These are phyloP conservation scores for Cutaneotrichosporon daszewskae DNA, from an alignment of 1,284 basidiomycete species.

Conservation along the genomic window DNA sequence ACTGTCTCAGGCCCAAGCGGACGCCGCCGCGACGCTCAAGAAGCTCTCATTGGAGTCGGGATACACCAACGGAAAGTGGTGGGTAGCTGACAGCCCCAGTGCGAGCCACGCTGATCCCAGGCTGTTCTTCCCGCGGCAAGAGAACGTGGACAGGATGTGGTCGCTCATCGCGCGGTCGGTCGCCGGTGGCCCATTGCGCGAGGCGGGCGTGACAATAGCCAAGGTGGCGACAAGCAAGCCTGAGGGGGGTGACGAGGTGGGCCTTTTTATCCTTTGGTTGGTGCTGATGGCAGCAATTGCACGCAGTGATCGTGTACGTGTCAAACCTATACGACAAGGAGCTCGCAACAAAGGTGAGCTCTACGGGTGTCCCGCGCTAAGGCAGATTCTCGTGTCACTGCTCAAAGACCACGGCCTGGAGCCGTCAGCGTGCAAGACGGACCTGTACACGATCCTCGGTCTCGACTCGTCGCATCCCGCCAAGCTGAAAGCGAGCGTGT, in stretches of 20 bases:
- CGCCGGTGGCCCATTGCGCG: constrained; percentile 27
- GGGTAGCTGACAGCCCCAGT: background rate
- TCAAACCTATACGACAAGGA: constrained; percentile 26
- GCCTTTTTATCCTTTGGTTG: background rate
- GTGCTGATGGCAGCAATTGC: constrained; percentile 8
- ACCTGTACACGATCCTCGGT: constrained; percentile 41
- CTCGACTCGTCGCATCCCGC: constrained; percentile 45
- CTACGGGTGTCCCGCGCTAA: background rate
- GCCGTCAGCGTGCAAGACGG: constrained; percentile 29
- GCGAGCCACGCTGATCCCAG: constrained; percentile 14
- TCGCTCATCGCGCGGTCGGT: constrained; percentile 26
- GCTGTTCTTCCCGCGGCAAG: constrained; percentile 24
- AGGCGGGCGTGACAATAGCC: constrained; percentile 19
- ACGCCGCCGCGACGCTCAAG: constrained; percentile 19
- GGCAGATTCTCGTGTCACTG: constrained; percentile 21
- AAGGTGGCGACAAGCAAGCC: constrained; percentile 24
- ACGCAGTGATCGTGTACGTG: constrained; percentile 31
- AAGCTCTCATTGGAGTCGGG: constrained; percentile 15
- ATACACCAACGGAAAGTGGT: constrained; percentile 34
- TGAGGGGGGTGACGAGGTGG: background rate
- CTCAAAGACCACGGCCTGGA: constrained; percentile 32
- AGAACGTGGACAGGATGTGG: constrained; percentile 27
- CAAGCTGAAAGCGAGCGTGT: constrained; percentile 34
- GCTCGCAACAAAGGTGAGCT: constrained; percentile 20
- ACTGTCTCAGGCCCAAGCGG: constrained; percentile 13